These are phyloP conservation scores for Physcia stellaris DNA, from an alignment of 495 filamentous ascomycete species.

Conservation along the genomic window DNA sequence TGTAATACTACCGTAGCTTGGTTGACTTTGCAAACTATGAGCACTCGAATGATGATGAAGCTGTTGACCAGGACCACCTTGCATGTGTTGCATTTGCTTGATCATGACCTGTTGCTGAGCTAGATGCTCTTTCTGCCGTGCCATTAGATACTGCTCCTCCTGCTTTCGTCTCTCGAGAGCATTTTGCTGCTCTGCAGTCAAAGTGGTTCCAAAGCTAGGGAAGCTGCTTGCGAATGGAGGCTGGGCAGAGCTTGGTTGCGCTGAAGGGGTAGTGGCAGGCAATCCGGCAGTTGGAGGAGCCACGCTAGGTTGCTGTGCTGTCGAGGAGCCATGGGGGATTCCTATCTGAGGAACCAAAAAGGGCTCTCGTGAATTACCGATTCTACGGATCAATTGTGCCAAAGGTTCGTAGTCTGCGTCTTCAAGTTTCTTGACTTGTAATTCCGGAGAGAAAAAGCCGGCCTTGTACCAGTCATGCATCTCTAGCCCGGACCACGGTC, in stretches of 20 bases:
- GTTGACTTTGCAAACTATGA: slow-evolving; percentile 91
- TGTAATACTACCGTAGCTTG: slow-evolving; percentile 82
- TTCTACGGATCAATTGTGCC: slow-evolving; percentile 88
- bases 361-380: slow-evolving; percentile 92
- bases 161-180: slow-evolving; percentile 91
- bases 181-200: slow-evolving; percentile 96
- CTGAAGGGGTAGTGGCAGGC: slow-evolving; percentile 21
- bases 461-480: slow-evolving; percentile 99
- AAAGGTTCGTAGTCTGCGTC: slow-evolving; percentile 89
- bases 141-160: slow-evolving; percentile 93
- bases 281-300: slow-evolving; percentile 23
- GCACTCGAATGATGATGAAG: slow-evolving; percentile 89
- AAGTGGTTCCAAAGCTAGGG: slow-evolving; percentile 91
- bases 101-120: slow-evolving; percentile 67
- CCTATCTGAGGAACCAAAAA: slow-evolving; percentile 96
- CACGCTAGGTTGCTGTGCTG: slow-evolving; percentile 31
- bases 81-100: slow-evolving; percentile 54
- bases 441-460: slow-evolving; percentile 87
- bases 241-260: slow-evolving; percentile 50
- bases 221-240: slow-evolving; percentile 93
- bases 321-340: slow-evolving; percentile 68
- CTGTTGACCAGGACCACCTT: slow-evolving; percentile 39
- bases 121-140: slow-evolving; percentile 85
- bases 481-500: slow-evolving; percentile 88
- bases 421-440: slow-evolving; percentile 87